Evolutionary conservation across 129 eudicot species (phyloP).

Genomic region (Mikania micrantha): DNA sequence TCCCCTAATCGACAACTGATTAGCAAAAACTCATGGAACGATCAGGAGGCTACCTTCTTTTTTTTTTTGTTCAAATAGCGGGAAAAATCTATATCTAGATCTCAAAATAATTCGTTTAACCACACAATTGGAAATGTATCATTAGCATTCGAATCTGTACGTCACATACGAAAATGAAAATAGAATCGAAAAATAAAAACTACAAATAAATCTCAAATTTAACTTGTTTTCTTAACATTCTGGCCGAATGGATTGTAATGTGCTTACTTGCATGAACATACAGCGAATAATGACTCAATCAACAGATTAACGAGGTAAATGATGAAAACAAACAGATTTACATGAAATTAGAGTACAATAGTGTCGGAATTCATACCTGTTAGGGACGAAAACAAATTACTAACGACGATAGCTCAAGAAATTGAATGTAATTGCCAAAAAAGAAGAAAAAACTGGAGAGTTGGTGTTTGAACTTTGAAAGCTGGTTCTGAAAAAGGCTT

Average conservation of each 20-base stretch:
- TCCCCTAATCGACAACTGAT: background rate
- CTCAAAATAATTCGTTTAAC: background rate
- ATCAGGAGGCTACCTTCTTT: background rate
- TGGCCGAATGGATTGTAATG: background rate
- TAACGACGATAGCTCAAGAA: background rate
- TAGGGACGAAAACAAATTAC: slow-evolving; percentile 10
- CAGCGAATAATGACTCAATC: background rate
- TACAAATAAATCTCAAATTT: background rate
- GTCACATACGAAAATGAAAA: background rate
- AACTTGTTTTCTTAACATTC: background rate
- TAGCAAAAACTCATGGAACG: slow-evolving; percentile 8
- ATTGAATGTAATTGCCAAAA: background rate
- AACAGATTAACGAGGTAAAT: background rate
- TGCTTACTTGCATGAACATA: slow-evolving; percentile 8
- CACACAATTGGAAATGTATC: background rate
- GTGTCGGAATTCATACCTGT: slow-evolving; percentile 20
- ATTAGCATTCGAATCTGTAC: background rate
- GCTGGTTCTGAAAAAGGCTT: slow-evolving; percentile 2
- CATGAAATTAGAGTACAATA: background rate
- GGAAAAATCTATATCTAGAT: background rate
- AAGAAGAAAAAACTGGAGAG: background rate
- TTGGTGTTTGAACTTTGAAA: background rate
- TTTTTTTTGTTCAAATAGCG: background rate
- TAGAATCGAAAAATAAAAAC: background rate
- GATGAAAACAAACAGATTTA: slow-evolving; percentile 7